phyloP scores from a whole-genome alignment of 306 rosid species.

The Inga laurina region DNA sequence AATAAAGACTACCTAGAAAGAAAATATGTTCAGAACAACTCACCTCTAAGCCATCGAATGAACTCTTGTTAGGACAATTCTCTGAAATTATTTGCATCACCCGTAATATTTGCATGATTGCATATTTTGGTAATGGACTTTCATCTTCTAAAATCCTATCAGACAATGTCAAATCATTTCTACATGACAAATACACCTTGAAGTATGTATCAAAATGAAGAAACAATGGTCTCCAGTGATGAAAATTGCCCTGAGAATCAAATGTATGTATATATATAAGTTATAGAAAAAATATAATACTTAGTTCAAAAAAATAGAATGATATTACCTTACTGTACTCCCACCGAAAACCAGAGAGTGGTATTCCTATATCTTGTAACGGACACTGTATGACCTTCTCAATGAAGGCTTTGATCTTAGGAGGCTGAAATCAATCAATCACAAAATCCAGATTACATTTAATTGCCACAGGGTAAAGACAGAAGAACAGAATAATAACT shows the following conservation, averaged over 20 bases:
- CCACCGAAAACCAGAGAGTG: slow-evolving; percentile 98
- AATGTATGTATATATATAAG: slow-evolving; percentile 35
- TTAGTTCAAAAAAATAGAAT: slow-evolving; percentile 15
- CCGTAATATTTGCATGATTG: slow-evolving; percentile 86
- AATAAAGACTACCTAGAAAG: slow-evolving; percentile 9
- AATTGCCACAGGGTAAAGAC: neutral
- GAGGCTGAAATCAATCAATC: slow-evolving; percentile 77
- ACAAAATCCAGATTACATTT: slow-evolving; percentile 28
- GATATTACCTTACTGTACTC: slow-evolving; percentile 81
- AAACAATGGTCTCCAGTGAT: slow-evolving; percentile 97
- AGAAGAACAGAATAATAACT: neutral
- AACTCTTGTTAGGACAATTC: slow-evolving; percentile 93
- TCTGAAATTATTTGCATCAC: slow-evolving; percentile 94
- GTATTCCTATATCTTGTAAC: slow-evolving; percentile 92
- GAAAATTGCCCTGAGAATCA: slow-evolving; percentile 87
- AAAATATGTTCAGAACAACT: slow-evolving; percentile 31
- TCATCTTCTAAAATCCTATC: slow-evolving; percentile 89
- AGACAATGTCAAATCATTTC: slow-evolving; percentile 90
- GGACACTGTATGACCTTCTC: slow-evolving; percentile 97
- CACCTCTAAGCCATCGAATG: slow-evolving; percentile 99
- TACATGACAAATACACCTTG: slow-evolving; percentile 83
- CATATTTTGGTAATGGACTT: slow-evolving; percentile 86
- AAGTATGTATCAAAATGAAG: slow-evolving; percentile 94
- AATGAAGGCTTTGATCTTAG: slow-evolving; percentile 83
- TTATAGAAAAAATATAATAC: slow-evolving; percentile 3